Evolutionary conservation across 2,329 filamentous ascomycete species (phyloP), one percentile per base, ranked within the genome.

Genomic region (Emergomyces africanus): DNA sequence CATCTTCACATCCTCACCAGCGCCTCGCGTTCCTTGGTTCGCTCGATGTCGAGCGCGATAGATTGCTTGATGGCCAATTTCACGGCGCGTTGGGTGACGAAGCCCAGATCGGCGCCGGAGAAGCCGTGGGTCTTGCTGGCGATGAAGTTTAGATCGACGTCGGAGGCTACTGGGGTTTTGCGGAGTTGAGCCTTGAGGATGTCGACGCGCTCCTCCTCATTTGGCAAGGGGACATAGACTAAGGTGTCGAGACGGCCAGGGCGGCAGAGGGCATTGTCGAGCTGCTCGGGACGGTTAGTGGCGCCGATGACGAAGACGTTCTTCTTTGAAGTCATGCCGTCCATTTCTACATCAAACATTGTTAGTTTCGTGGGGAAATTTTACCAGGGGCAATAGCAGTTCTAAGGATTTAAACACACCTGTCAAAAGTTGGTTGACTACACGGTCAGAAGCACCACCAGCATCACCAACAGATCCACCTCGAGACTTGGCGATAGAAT

Each of bases 251-350:
- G 88, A 90, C 94, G 94, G 67, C 94, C 94, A 60, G 94, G 94
- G 83, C 94, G 91, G 83, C 92, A 96, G 68, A 99, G 83, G 67
- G 94, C 94, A 73, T 94, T 94, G 76, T 99, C 94, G 61, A 99
- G 88, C 80, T 97, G 94, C 80, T 99, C 94, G 49, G 94, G 94
- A 80, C 94, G 84, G 81, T 99, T 99, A 76, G 94, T 99, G 51
- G 94, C 94, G 74, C 94, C 94, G 69, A 99, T 99, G 65, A 99
- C 94, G 78, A 99, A 99, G 65, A 99, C 94, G 74, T 99, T 99
- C 88, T 99, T 99, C 89, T 99, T 99, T 44, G 92, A 96, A 51
- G 92, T 97, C 92, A 97, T 97, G 69, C 92, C 92, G 67, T 97
- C 92, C 92, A 97, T 96, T 84, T 97, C 90, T 88, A 65, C 49